phyloP scores from a whole-genome alignment of 1,284 basidiomycete species.

The Heliocybe sulcata region DNA sequence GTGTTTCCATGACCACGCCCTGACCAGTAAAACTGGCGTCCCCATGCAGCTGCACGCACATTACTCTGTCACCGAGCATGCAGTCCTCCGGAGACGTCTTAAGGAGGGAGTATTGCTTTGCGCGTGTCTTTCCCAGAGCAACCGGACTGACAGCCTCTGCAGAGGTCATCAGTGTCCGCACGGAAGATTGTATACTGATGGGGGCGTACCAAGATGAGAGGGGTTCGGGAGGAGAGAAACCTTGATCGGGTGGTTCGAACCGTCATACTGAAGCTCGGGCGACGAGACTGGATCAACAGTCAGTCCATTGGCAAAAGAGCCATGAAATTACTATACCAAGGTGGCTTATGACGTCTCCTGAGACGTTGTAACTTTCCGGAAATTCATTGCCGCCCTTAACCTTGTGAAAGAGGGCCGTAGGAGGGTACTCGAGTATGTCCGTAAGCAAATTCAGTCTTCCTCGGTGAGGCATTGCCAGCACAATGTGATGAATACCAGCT shows the following conservation, averaged over 20 bases:
- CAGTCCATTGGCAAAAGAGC: background rate
- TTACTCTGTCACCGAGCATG: conserved; percentile 75
- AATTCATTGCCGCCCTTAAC: conserved; percentile 75
- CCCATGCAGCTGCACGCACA: conserved; percentile 86
- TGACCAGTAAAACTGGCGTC: conserved; percentile 89
- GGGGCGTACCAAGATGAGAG: conserved; percentile 65
- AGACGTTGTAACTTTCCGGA: conserved; percentile 58
- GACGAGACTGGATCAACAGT: conserved; percentile 40
- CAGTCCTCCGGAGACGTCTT: conserved; percentile 62
- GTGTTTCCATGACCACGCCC: conserved; percentile 83
- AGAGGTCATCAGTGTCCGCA: background rate
- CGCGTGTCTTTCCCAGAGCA: conserved; percentile 83
- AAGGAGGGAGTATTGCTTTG: conserved; percentile 83
- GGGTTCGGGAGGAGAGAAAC: conserved; percentile 83
- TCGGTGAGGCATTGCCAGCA: conserved; percentile 80
- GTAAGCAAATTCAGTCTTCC: conserved; percentile 87
- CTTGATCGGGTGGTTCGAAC: conserved; percentile 44
- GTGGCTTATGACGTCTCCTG: conserved; percentile 85
- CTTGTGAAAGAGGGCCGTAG: conserved; percentile 74
- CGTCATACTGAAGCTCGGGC: conserved; percentile 50
- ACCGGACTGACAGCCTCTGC: conserved; percentile 82
- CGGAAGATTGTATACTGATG: background rate
- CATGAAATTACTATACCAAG: conserved; percentile 37
- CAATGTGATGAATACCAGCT: conserved; percentile 66
- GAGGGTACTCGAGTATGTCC: conserved; percentile 60